phyloP scores from a whole-genome alignment of 441 rosid genomes.

The Erodium trifolium region DNA sequence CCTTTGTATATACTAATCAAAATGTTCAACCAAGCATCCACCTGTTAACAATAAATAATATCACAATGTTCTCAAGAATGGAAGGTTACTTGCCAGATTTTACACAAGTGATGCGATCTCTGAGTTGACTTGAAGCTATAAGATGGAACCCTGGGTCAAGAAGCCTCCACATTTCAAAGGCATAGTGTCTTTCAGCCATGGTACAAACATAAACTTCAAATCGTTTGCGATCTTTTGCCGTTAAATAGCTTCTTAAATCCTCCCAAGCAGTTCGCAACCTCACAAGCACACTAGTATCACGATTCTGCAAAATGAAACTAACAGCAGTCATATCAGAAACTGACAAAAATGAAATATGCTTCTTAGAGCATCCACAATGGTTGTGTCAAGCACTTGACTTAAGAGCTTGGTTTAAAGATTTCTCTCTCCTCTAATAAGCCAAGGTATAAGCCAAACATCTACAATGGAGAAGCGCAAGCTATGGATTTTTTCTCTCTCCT shows the following conservation, averaged over 20 bases:
- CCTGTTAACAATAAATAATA: neutral
- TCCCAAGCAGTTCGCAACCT: slow-evolving; percentile 96
- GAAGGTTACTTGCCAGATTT: slow-evolving; percentile 57
- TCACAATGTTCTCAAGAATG: slow-evolving; percentile 6
- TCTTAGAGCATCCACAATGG: neutral
- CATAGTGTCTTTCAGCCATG: slow-evolving; percentile 97
- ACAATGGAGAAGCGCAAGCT: too few species aligned
- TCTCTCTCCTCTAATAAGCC: too few species aligned
- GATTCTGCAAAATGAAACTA: slow-evolving; percentile 44
- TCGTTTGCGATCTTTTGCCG: slow-evolving; percentile 78
- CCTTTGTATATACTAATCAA: neutral
- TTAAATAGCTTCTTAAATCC: slow-evolving; percentile 77
- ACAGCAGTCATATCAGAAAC: neutral
- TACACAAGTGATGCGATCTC: slow-evolving; percentile 80
- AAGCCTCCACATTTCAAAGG: slow-evolving; percentile 96
- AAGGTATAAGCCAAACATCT: too few species aligned
- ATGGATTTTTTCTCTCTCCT: too few species aligned
- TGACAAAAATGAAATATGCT: neutral
- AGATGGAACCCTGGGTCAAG: slow-evolving; percentile 85
- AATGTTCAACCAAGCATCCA: slow-evolving; percentile 3
- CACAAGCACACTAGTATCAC: slow-evolving; percentile 96
- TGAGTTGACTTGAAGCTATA: slow-evolving; percentile 64
- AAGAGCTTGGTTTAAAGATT: too few species aligned
- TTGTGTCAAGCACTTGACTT: too few species aligned
- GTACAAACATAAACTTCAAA: slow-evolving; percentile 97